Base-by-base conservation (phyloP, 208 protist genomes). In the Naegleria lovaniensis region DNA sequence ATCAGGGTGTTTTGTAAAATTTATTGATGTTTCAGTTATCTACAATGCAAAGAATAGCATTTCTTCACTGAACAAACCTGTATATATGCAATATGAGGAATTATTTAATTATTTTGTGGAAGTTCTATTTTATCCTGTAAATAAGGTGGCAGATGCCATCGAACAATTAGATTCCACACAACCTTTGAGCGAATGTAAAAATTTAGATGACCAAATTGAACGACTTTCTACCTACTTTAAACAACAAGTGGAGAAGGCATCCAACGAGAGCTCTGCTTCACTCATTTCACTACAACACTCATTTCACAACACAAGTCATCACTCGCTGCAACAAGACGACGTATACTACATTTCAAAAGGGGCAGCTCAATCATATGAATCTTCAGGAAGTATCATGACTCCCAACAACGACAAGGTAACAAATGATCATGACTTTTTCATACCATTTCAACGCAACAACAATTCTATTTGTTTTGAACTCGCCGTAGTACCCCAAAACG, bases 21-120 rank as follows among this genome's bases (percentile, higher is more conserved):
- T 7, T 67, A n/a, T 29, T 29, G 55, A 67, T 67, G 19, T 67
- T 67, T 29, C 19, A 29, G 11, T 29, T 22, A 29, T 67, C 22
- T 19, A 29, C 13, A 86, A 86, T 36, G 15, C 48, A 16, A 67
- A 89, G 9, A 52, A 89, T 48, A 5, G 5, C 5, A 41, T 0
- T 22, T 15, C n/a, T 25, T 6, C 39, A 39, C 0, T 58, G 36
- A 59, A 38, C 4, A 38, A 13, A 16, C 48, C 48, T 38, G 13
- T n/a, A 4, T 89, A 89, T 40, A 25, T 89, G 6, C 3, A n/a
- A 0, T 67, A 67, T 29, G 5, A 67, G 39, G 33, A 67, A 41
- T 67, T 89, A 67, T 89, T 67, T 40, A 58, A 67, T 67, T 89
- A 89, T 29, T 89, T 67, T 59, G 48, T 41, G 5, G 48, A 89